A percentile compares a stretch with the other conserved stretches of the same genome.
Conservation (phyloP, 176 grass and related monocot genomes). For the Aegilops bicornis region DNA sequence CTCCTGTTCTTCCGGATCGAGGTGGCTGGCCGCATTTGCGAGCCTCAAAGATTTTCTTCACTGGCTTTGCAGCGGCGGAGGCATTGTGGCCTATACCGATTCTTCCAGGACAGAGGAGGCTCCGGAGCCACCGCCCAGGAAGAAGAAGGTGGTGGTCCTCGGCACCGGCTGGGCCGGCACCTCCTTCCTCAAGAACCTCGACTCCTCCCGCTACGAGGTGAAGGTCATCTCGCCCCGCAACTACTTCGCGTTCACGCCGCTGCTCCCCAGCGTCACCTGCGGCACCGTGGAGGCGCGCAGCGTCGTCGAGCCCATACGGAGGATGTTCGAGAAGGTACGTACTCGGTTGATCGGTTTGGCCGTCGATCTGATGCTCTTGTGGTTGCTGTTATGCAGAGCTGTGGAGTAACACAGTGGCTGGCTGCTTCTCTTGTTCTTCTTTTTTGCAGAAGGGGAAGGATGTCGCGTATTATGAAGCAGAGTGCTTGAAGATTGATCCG, state of each 20-base stretch:
- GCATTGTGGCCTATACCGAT: constrained; percentile 86
- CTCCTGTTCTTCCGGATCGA: background rate
- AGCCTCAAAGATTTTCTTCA: background rate
- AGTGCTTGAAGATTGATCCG: constrained; percentile 93
- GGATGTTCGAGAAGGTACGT: constrained; percentile 71
- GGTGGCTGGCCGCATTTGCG: background rate
- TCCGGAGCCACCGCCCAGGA: constrained; percentile 44
- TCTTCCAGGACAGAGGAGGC: constrained; percentile 44
- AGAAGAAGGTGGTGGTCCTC: constrained; percentile 91
- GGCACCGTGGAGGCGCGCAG: constrained; percentile 90
- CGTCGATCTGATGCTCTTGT: background rate
- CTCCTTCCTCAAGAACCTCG: constrained; percentile 74
- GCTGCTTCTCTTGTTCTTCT: background rate
- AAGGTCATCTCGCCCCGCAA: constrained; percentile 91
- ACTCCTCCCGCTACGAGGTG: constrained; percentile 78
- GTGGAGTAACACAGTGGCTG: background rate
- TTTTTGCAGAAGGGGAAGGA: constrained; percentile 61
- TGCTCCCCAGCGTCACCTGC: constrained; percentile 89
- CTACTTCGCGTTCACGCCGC: constrained; percentile 92
- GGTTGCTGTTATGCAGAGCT: background rate
- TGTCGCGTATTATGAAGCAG: constrained; percentile 76
- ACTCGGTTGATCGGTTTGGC: background rate
- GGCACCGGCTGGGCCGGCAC: constrained; percentile 97
- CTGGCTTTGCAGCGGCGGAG: constrained; percentile 59
- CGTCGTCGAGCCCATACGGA: constrained; percentile 75